phyloP scores from a whole-genome alignment of 2,329 filamentous ascomycete genomes.

The Sclerotinia subarctica region DNA sequence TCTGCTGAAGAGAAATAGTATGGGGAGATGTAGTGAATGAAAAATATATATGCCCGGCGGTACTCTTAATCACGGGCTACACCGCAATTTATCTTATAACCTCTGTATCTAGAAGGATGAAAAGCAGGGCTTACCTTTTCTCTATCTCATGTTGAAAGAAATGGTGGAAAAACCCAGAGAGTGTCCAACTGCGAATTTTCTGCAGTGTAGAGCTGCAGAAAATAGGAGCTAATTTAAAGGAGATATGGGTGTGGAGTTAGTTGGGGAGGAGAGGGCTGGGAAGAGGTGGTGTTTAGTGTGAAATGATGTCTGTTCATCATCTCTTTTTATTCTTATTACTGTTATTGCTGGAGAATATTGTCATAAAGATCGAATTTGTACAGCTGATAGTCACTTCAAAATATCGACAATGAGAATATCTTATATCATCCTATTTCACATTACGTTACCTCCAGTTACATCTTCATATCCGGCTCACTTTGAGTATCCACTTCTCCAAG shows the following conservation, averaged over 20 bases:
- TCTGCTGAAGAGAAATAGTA: too few relatives aligned
- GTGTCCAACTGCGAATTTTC: too few relatives aligned
- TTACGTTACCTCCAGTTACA: fast-evolving
- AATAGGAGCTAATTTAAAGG: not conserved
- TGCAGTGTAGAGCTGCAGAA: too few relatives aligned
- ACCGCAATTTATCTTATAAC: too few relatives aligned
- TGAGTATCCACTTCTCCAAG: not conserved
- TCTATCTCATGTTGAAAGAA: not conserved
- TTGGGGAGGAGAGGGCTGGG: not conserved
- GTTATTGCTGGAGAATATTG: too few relatives aligned
- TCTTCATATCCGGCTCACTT: too few relatives aligned
- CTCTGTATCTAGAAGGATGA: too few relatives aligned
- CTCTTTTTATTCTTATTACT: not conserved
- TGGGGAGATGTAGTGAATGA: too few relatives aligned
- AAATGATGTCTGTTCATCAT: not conserved
- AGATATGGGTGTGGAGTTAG: not conserved
- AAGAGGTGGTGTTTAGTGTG: not conserved
- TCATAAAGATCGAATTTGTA: too few relatives aligned
- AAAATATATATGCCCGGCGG: too few relatives aligned
- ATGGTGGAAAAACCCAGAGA: too few relatives aligned
- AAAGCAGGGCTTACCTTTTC: not conserved
- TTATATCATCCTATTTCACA: fast-evolving
- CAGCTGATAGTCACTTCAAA: not conserved
- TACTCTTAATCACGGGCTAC: too few relatives aligned
- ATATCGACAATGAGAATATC: not conserved